Base-by-base conservation (phyloP, 1,284 basidiomycete species). In the Athelia psychrophila region DNA sequence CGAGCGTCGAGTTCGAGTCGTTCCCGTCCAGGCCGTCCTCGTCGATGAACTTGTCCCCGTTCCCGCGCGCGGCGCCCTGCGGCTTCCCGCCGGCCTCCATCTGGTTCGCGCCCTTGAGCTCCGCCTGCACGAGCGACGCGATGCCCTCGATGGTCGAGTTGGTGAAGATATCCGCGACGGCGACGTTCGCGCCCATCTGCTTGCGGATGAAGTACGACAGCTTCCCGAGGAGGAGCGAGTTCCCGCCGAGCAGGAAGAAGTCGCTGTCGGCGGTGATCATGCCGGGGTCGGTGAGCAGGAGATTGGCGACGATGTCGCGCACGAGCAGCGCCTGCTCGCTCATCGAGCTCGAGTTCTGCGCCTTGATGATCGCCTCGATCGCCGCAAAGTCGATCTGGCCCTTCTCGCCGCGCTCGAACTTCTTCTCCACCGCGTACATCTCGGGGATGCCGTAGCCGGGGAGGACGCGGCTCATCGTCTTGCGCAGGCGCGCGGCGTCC, bases 191-290 rank as follows among this genome's bases (percentile, higher is more conserved):
- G 19, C 72, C 71, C 9, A 67, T 69, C 59, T 66, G 68, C 54
- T 73, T 71, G 16, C 75, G 69, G 47, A 77, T 66, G 45, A 65
- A 60, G 53, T 76, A 66, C 5, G 71, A 65, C 16, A 78, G 68
- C 46, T 76, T 72, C 12, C 76, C 76, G 3, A 77, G 65, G 15
- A 77, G 65, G 5, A 77, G 60, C 1, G 75, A 77, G 57, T 71
- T 76, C 15, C 76, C 76, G 36, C 76, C 76, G 30, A 78, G 62
- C 0, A 77, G 58, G 62, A 78, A 76, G 61, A 78, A 72, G 58
- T 78, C 76, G 9, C 72, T 72, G 33, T 70, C 66, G 42, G 62
- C 57, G 2, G 61, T 65, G 47, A 77, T 69, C 44, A 65, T 61
- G 6, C 58, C 56, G 2, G 70, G 53, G 19, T 76, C 73, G 54